Conservation (phyloP, 257 asterid genomes). For the Gynochthodes officinalis region DNA sequence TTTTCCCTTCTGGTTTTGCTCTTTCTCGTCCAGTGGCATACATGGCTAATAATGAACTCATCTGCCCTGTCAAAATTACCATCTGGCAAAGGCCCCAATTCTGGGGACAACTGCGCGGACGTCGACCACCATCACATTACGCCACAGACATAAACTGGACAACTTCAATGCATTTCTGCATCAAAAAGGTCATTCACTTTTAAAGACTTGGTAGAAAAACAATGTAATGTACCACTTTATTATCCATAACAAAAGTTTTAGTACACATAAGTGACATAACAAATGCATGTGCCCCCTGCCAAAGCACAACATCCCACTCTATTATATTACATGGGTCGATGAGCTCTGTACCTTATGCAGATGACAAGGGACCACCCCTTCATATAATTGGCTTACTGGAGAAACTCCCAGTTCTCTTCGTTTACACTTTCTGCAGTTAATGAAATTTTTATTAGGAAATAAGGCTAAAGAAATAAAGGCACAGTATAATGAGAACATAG, state of each 20-base stretch:
- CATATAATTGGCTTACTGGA: not conserved
- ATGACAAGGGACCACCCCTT: not conserved
- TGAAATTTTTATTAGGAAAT: not conserved
- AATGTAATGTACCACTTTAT: conserved; percentile 5
- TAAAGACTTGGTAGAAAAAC: not conserved
- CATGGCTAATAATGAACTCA: conserved; percentile 5
- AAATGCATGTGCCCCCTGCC: conserved; percentile 18
- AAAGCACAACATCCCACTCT: not conserved
- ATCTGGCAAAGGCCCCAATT: conserved; percentile 22
- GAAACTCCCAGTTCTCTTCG: not conserved
- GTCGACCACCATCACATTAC: not conserved
- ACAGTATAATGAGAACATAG: no score
- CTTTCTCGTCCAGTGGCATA: not conserved
- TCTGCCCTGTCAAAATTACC: conserved; percentile 13
- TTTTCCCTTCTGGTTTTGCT: not conserved
- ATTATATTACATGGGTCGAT: not conserved
- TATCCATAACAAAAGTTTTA: not conserved
- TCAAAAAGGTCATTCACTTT: conserved; percentile 5
- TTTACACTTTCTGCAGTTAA: not conserved
- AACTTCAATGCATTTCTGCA: not conserved
- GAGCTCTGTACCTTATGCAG: not conserved
- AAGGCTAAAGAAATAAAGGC: not conserved
- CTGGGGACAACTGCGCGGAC: conserved; percentile 12
- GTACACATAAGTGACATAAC: no score
- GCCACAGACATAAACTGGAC: conserved; percentile 5